Evolutionary conservation across 2,329 filamentous ascomycete genomes (phyloP).

Genomic region (Aspergillus alliaceus): DNA sequence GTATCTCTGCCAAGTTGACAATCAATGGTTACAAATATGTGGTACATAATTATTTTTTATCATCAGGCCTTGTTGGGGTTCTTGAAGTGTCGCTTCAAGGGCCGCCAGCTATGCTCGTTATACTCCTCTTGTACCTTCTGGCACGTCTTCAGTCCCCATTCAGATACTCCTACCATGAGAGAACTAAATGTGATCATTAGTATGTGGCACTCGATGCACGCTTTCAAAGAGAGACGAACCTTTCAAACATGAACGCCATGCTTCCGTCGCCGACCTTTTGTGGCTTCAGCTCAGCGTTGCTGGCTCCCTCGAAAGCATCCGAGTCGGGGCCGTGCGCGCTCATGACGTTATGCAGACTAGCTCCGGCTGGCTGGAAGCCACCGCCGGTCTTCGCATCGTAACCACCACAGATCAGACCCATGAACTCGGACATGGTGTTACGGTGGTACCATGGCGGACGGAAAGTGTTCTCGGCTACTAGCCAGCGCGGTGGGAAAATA

Average conservation of each 20-base stretch:
- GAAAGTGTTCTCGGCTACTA: conserved; percentile 62
- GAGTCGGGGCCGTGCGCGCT: conserved; percentile 64
- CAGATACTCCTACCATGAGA: conserved; percentile 70
- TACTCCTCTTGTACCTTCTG: conserved; percentile 71
- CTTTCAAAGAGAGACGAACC: conserved; percentile 25
- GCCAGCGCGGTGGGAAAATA: conserved; percentile 65
- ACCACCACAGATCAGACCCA: conserved; percentile 62
- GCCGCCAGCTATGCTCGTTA: conserved; percentile 78
- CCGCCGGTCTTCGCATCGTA: conserved; percentile 60
- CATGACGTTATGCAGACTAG: conserved; percentile 70
- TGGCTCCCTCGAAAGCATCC: conserved; percentile 57
- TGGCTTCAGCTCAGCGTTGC: conserved; percentile 54
- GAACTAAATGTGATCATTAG: conserved; percentile 40
- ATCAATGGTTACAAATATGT: not conserved
- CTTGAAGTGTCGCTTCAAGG: conserved; percentile 63
- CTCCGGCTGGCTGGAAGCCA: conserved; percentile 62
- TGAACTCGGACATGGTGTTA: conserved; percentile 66
- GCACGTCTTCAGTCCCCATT: conserved; percentile 71
- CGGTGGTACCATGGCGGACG: conserved; percentile 65
- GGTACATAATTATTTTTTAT: not conserved
- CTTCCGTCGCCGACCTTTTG: conserved; percentile 59
- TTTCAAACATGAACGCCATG: conserved; percentile 67
- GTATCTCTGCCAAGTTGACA: not conserved
- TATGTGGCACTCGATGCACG: not conserved
- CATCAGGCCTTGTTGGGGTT: conserved; percentile 45